phyloP scores from a whole-genome alignment of 2,329 filamentous ascomycete genomes.

The Capronia americana region DNA sequence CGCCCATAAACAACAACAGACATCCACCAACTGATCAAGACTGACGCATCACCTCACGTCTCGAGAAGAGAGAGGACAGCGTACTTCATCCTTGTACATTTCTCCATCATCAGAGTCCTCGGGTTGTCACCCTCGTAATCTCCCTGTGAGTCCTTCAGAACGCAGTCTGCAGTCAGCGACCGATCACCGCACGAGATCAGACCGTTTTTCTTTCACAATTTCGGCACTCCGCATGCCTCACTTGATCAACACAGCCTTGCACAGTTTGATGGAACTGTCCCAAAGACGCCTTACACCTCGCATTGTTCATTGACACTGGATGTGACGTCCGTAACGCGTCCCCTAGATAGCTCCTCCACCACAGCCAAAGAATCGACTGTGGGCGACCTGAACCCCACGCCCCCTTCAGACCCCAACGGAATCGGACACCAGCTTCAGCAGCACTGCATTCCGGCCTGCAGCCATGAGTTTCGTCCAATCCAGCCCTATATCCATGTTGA shows the following conservation, averaged over 20 bases:
- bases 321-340: background rate
- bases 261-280: background rate
- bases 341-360: background rate
- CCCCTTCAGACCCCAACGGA: background rate
- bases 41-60: background rate
- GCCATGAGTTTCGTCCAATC: conserved; percentile 38
- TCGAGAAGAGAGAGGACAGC: background rate
- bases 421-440: background rate
- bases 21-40: background rate
- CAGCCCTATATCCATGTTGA: conserved; percentile 33
- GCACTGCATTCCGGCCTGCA: background rate
- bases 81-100: background rate
- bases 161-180: background rate
- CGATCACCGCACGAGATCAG: background rate
- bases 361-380: background rate
- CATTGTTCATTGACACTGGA: background rate
- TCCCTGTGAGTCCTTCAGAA: background rate
- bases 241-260: background rate
- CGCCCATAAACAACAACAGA: background rate
- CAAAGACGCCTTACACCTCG: background rate
- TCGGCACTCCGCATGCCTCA: background rate
- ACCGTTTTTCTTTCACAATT: background rate
- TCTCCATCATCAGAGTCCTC: background rate
- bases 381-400: background rate
- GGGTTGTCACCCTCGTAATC: background rate